Percentiles rank a stretch among this genome's conserved stretches.
Evolutionary conservation across 441 rosid species (phyloP).

Genomic region (Geranium incanum): DNA sequence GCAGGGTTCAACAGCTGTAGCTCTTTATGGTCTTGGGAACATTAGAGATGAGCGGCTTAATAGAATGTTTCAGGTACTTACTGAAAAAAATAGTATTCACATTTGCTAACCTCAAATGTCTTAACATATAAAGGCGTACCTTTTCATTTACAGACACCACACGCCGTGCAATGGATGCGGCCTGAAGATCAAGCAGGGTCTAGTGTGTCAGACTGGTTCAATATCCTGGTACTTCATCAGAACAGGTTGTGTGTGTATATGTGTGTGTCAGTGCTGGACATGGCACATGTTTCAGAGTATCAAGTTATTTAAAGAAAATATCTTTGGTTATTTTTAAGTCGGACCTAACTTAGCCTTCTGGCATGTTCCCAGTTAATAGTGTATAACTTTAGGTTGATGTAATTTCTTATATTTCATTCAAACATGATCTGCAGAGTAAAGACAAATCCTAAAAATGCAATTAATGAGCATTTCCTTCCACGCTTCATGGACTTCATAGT

Average conservation of each 20-base stretch:
- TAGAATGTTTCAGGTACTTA: constrained; percentile 88
- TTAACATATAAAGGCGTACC: neutral
- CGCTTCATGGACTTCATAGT: constrained; percentile 87
- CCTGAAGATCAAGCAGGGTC: constrained; percentile 89
- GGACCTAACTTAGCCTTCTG: constrained; percentile 11
- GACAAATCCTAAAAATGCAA: constrained; percentile 93
- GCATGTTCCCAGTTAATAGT: constrained; percentile 6
- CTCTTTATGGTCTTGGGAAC: constrained; percentile 96
- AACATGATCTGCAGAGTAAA: constrained; percentile 60
- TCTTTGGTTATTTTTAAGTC: neutral
- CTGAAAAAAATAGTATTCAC: constrained; percentile 13
- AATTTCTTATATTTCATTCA: constrained; percentile 17
- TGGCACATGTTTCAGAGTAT: neutral
- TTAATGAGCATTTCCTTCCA: constrained; percentile 92
- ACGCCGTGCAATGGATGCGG: constrained; percentile 98
- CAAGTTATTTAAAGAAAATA: neutral
- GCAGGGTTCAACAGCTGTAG: constrained; percentile 88
- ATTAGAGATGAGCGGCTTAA: constrained; percentile 97
- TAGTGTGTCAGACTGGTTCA: constrained; percentile 86
- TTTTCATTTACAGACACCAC: constrained; percentile 63
- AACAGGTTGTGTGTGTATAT: constrained; percentile 59
- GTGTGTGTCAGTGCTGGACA: constrained; percentile 10
- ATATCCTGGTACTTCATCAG: constrained; percentile 94
- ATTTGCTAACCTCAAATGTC: neutral
- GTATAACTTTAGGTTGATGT: constrained; percentile 4